Evolutionary conservation across 2,329 filamentous ascomycete species (phyloP).

Genomic region (Colletotrichum sp.): DNA sequence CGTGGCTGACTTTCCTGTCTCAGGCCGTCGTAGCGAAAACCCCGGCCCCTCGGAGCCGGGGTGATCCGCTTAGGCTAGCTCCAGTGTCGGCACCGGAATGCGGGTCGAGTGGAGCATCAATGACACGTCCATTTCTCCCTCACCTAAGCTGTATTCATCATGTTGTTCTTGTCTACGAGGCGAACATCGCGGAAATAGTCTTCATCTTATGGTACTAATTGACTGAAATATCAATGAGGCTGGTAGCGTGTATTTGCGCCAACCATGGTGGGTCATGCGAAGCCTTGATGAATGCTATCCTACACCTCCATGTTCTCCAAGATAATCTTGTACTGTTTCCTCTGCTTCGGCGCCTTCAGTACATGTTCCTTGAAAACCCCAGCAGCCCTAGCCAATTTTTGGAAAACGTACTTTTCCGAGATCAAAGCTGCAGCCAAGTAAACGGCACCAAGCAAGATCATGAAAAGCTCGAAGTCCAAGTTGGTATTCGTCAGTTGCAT

Average conservation of each 20-base stretch:
- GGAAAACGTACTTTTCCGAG: constrained; percentile 75
- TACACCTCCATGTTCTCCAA: constrained; percentile 63
- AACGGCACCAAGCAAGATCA: constrained; percentile 71
- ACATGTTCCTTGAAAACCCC: constrained; percentile 66
- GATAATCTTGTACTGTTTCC: constrained; percentile 89
- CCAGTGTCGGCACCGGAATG: constrained; percentile 3
- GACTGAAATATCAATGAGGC: neutral
- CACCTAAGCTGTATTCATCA: neutral
- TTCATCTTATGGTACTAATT: neutral
- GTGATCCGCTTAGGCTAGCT: neutral
- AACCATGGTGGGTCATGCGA: neutral
- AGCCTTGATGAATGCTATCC: neutral
- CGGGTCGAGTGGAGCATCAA: constrained; percentile 13
- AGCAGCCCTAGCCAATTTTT: constrained; percentile 69
- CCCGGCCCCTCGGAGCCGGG: constrained; percentile 1
- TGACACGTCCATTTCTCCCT: constrained; percentile 13
- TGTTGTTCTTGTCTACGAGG: neutral
- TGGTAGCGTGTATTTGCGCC: neutral
- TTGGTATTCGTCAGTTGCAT: constrained; percentile 90
- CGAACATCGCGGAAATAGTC: neutral
- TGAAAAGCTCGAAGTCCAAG: constrained; percentile 72
- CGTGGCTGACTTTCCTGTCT: neutral
- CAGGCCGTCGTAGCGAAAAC: neutral
- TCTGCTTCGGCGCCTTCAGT: constrained; percentile 70
- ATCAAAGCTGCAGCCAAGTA: constrained; percentile 75